phyloP scores from a whole-genome alignment of 768 basidiomycete species.

The Epithele typhae region DNA sequence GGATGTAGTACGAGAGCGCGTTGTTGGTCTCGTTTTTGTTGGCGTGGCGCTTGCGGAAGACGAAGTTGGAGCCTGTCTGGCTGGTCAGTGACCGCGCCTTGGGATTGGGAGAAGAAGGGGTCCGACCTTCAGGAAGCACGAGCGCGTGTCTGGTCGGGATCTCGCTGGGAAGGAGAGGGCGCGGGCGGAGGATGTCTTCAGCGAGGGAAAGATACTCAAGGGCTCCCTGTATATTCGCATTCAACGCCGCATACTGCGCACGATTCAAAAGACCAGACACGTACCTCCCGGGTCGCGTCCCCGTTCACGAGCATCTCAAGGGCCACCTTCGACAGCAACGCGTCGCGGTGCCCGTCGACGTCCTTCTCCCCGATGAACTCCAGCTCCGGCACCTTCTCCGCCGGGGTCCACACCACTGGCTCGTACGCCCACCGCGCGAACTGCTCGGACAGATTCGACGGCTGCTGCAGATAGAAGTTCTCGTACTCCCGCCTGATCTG shows the following conservation, averaged over 20 bases:
- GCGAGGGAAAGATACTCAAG: constrained; percentile 31
- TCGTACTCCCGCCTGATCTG: constrained; percentile 35
- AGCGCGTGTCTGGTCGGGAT: constrained; percentile 36
- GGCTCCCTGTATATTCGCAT: constrained; percentile 39
- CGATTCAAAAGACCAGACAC: constrained; percentile 7
- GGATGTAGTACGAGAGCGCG: constrained; percentile 42
- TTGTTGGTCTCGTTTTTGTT: constrained; percentile 45
- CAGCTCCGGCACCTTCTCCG: constrained; percentile 37
- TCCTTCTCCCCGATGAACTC: constrained; percentile 35
- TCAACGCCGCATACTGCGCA: not conserved
- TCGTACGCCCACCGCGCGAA: constrained; percentile 35
- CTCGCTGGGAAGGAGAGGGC: constrained; percentile 35
- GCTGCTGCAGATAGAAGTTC: constrained; percentile 37
- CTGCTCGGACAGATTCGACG: constrained; percentile 29
- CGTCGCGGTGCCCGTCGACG: constrained; percentile 35
- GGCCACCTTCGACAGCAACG: constrained; percentile 35
- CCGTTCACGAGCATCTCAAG: constrained; percentile 46
- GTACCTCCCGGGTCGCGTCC: constrained; percentile 35
- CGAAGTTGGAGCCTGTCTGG: constrained; percentile 32
- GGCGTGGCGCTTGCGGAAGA: constrained; percentile 33
- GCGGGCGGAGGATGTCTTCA: constrained; percentile 33
- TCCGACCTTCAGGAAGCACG: constrained; percentile 35
- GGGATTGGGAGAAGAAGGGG: not conserved
- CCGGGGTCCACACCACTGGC: constrained; percentile 37
- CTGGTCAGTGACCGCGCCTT: not conserved